Evolutionary conservation across 2,329 filamentous ascomycete species (phyloP), one percentile per base, ranked within the genome.

Genomic region (Xylariaceae sp.): DNA sequence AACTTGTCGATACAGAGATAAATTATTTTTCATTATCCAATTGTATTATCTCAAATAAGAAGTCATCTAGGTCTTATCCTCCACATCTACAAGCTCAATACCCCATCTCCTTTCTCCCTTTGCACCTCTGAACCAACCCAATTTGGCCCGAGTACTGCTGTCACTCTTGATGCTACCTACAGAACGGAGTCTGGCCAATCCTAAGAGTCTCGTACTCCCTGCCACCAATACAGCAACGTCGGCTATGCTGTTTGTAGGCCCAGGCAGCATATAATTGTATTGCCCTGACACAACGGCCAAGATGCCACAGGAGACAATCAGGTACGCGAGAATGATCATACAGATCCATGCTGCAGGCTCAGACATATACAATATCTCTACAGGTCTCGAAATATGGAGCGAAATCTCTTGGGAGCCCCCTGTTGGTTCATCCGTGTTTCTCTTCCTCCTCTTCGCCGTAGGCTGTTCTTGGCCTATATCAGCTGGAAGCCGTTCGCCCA

Each of bases 311-410:
- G 49, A 33, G 18, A 53, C 8, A 6, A 59, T 50, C 13, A 61
- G 58, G 15, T 61, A 61, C 2, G 20, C 53, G 1, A 61, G 50
- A 27, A 59, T 56, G 6, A 48, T 2, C 30, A 61, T 45, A 33
- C 55, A 53, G 6, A 61, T 44, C 58, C 58, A 61, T 10, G 53
- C 53, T 5, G 58, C 58, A 8, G 50, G 44, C 9, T 15, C 33
- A 2, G 58, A 61, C 33, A 61, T 57, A 11, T 46, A 18, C 13
- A 60, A 37, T 29, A 57, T 13, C 29, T 60, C 58, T 6, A 51
- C 55, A 3, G 55, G 55, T 1, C 47, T 39, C 11, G 50, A 54
- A n/a, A 59, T 29, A 10, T 50, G 16, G 3, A 57, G 8, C 6
- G 30, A 46, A 16, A 55, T 39, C 5, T 48, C 11, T 24, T 55